Evolutionary conservation across 106 monocot genomes (phyloP), one percentile per base, ranked within the genome.

Genomic region (Platanthera guangdongensis): DNA sequence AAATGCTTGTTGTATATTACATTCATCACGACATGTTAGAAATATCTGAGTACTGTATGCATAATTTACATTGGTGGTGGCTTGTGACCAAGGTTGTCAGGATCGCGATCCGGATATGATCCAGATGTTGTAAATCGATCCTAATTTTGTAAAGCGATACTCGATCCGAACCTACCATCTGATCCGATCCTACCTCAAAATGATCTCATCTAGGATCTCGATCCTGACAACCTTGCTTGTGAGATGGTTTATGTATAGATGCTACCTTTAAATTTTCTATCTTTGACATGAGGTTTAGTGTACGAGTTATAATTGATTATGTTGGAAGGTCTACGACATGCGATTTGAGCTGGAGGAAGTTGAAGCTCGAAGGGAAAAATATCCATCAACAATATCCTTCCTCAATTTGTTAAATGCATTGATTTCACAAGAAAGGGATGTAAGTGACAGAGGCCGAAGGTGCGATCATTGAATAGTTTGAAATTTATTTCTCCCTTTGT

Each of bases 381-480:
- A 97, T 88, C 96, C 96, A 57, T 97, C 96, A 8, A 93, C 96
- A 3, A 91, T 97, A 82, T 97, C 96, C 12, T 97, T 91, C 81
- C 85, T 97, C 18, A 93, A 89, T 50, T 85, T 93, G 75, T 74
- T 97, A 82, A 97, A 97, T 89, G 79, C 84, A 57, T 86, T 97
- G 18, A 93, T 97, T 72, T 86, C 86, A 54, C 85, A 97, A 83
- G 96, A 97, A 84, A 84, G 83, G 22, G 89, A 93, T 83, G 78
- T 87, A 51, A 82, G 86, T 69, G 96, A 97, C 80, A 79, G 86
- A 79, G 93, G 96, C 15, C 87, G 73, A 57, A 91, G 93, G 96
- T 97, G 79, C 9, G 51, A 50, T 8, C n/a, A 48, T 70, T 70
- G 70, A 51, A 22, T 53, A 53, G n/a, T 16, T 75, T 62, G 3